Base-by-base conservation (phyloP, 2,329 filamentous ascomycete species). In the Zopfia rhizophila region DNA sequence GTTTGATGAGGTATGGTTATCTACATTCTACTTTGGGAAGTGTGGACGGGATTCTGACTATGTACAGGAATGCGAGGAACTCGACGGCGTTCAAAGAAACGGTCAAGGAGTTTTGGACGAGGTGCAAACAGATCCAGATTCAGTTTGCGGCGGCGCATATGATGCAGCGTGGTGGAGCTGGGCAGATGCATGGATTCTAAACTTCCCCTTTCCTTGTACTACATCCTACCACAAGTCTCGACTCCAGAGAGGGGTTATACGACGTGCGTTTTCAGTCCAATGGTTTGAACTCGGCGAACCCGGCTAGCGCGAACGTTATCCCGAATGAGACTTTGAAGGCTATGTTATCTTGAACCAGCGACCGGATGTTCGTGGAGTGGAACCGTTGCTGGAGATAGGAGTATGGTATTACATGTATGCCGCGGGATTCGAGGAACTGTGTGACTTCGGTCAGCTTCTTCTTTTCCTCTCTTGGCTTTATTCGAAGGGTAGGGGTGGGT, bases 251-350 rank as follows among this genome's bases (percentile, higher is more conserved):
- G n/a, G n/a, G n/a, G n/a, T n/a, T n/a, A n/a, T n/a, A n/a, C n/a
- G n/a, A n/a, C n/a, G n/a, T n/a, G n/a, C n/a, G n/a, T n/a, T n/a
- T n/a, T n/a, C n/a, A n/a, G n/a, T n/a, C n/a, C n/a, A n/a, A n/a
- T n/a, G n/a, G n/a, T 44, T 58, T 84, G 45, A 87, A 79, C 38
- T 75, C 69, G 61, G 78, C 79, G 78, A 88, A 88, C 3, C 82
- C 84, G 36, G 87, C 87, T 62, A 91, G 72, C 18, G 86, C 82
- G 72, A 91, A 91, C 19, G 88, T 88, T 29, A 83, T 63, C n/a
- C 85, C 83, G 67, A 92, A 91, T 3, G 86, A 84, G 16, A 86
- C 66, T 64, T 87, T 88, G 65, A 89, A 87, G 13, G 82, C 81
- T 2, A 83, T 79, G 56, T 85, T 82, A 49, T 81, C 77, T 58